These are phyloP conservation scores for Hyaloperonospora brassicae DNA, from an alignment of 352 stramenopile genomes.

Conservation along the genomic window DNA sequence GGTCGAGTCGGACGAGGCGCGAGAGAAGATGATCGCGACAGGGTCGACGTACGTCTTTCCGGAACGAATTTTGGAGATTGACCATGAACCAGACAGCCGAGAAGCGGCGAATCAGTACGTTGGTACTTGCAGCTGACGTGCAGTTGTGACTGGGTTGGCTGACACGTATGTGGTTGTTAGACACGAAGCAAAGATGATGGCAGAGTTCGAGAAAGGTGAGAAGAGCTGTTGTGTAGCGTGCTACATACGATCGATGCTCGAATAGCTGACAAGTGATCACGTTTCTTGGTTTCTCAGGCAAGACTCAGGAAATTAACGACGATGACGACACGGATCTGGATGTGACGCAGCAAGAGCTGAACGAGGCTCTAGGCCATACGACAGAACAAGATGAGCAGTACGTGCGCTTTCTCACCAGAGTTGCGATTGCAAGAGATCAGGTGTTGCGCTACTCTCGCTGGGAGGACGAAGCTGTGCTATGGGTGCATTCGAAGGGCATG, in stretches of 20 bases:
- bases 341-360: conserved; percentile 67
- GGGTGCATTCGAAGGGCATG: conserved; percentile 72
- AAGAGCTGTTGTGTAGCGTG: background rate
- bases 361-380: conserved; percentile 51
- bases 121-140: background rate
- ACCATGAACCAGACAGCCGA: conserved; percentile 56
- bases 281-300: conserved; percentile 6
- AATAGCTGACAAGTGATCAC: background rate
- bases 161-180: conserved; percentile 9
- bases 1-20: conserved; percentile 31
- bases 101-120: conserved; percentile 52
- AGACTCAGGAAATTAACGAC: conserved; percentile 14
- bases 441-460: conserved; percentile 88
- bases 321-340: conserved; percentile 74
- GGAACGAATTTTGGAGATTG: conserved; percentile 67
- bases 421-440: conserved; percentile 78
- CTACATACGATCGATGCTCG: too few relatives aligned
- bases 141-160: background rate
- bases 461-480: conserved; percentile 78
- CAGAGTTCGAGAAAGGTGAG: conserved; percentile 59
- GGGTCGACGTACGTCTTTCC: conserved; percentile 76
- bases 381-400: conserved; percentile 69
- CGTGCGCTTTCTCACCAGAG: conserved; percentile 70
- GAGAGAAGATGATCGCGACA: conserved; percentile 29
- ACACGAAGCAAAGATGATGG: conserved; percentile 61